Evolutionary conservation across 805 yeast genomes (phyloP), one percentile per base, ranked within the genome.

Genomic region (Grigorovia transvaalensis): DNA sequence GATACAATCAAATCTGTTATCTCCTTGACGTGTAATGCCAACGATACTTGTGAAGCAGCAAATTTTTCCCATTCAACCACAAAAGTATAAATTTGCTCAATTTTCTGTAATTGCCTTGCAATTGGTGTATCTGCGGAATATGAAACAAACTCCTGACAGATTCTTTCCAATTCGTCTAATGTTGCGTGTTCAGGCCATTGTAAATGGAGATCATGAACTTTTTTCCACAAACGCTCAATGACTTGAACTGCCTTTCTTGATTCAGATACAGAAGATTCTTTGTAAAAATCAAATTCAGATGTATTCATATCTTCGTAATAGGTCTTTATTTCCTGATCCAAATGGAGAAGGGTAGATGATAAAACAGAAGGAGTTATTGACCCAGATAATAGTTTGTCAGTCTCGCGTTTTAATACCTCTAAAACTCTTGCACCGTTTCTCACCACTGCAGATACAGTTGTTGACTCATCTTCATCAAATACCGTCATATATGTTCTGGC

Each of bases 141-240:
- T 2, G 67, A 66, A 52, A 85, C 66, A 53, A 85, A 78, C 63
- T 90, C 98, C 15, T 74, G 68, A 56, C 85, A 77, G 9, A 83
- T 80, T 54, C 83, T 71, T 42, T 71, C 65, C 47, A 91, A 74
- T 19, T 84, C 88, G 52, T 76, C 82, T 49, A 93, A 69, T 0
- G 96, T 88, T 0, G 93, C 93, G 71, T 95, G 96, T 60, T 95
- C 99, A 0, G 98, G 97, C 96, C 96, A 93, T 61, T 82, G 80
- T 27, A 67, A 68, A 12, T 84, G 65, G 12, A 88, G 65, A 4
- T 68, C 69, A 8, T 64, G 56, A 3, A 81, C 79, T 1, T 78
- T 64, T 2, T 71, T 67, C 60, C 74, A 71, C 3, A 83, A 61
- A 5, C 63, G 70, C 35, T 71, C 69, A 11, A 80, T 69, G 0